These are phyloP conservation scores for Iris pallida DNA, from an alignment of 116 monocot species.

Conservation along the genomic window DNA sequence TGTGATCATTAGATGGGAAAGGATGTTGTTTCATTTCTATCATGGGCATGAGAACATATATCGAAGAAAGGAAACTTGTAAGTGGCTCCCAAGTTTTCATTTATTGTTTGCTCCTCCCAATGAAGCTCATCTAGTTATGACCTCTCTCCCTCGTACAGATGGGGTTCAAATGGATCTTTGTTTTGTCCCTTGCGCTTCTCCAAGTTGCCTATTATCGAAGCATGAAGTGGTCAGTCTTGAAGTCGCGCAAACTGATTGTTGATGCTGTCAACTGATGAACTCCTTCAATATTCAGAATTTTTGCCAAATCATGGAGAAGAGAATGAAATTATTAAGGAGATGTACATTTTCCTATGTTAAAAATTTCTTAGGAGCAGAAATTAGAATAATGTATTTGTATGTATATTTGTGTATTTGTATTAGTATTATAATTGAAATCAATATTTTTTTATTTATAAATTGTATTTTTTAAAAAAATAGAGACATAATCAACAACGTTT, in stretches of 20 bases:
- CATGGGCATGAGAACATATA: constrained; percentile 91
- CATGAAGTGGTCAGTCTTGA: constrained; percentile 68
- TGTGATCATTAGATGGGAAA: constrained; percentile 78
- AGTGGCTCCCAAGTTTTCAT: neutral
- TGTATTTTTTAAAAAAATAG: too few species aligned
- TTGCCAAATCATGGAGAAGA: too few species aligned
- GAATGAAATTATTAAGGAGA: too few species aligned
- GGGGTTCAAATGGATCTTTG: constrained; percentile 96
- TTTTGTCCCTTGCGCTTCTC: constrained; percentile 76
- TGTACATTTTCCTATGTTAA: too few species aligned
- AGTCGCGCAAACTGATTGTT: constrained; percentile 73
- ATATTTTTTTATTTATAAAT: too few species aligned
- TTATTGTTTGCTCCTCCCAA: neutral
- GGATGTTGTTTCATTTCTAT: constrained; percentile 85
- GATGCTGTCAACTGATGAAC: constrained; percentile 64
- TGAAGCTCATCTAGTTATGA: too few species aligned
- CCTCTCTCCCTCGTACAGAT: constrained; percentile 35
- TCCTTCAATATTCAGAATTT: too few species aligned
- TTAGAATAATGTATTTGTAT: too few species aligned
- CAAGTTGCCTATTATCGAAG: constrained; percentile 83
- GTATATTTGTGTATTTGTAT: too few species aligned
- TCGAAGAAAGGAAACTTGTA: constrained; percentile 93
- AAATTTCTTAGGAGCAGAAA: too few species aligned
- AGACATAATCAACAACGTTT: too few species aligned
- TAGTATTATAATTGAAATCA: too few species aligned